Percentiles rank a stretch among this genome's conserved stretches.
Evolutionary conservation across 1,139 yeast species (phyloP).

Genomic region (Blastobotrys arbuscula): DNA sequence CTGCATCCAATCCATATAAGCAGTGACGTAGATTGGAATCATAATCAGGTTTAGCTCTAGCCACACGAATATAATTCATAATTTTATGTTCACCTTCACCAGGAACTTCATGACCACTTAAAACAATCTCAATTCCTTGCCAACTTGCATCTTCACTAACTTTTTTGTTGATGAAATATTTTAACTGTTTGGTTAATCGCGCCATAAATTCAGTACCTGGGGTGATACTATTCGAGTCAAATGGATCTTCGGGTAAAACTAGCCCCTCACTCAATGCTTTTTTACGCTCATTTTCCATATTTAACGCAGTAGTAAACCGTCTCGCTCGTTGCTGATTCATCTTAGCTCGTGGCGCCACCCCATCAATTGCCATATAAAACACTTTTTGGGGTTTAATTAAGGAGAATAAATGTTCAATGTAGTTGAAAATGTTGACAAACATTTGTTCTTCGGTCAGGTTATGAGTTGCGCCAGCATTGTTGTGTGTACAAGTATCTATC

Average conservation of each 20-base stretch:
- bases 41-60: conserved; percentile 79
- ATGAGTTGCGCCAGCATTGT: conserved; percentile 45
- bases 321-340: conserved; percentile 99
- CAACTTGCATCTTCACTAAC: conserved; percentile 84
- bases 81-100: conserved; percentile 99
- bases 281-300: conserved; percentile 56
- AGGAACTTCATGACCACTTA: conserved; percentile 95
- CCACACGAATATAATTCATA: conserved; percentile 86
- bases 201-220: conserved; percentile 99
- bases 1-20: conserved; percentile 96
- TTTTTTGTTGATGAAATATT: conserved; percentile 89
- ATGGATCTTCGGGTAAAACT: conserved; percentile 54
- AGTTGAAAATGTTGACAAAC: conserved; percentile 87
- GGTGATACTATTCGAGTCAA: conserved; percentile 88
- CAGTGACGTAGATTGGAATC: conserved; percentile 89
- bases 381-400: conserved; percentile 81
- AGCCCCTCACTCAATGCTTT: conserved; percentile 47
- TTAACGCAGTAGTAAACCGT: conserved; percentile 91
- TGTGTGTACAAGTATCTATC: conserved; percentile 51
- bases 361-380: conserved; percentile 97
- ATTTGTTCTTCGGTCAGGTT: conserved; percentile 79
- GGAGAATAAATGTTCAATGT: conserved; percentile 88
- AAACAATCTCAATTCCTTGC: conserved; percentile 75
- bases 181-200: conserved; percentile 69
- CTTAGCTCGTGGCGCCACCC: conserved; percentile 98